These are phyloP conservation scores for Cytospora paraplurivora DNA, from an alignment of 2,329 filamentous ascomycete genomes.

Conservation along the genomic window DNA sequence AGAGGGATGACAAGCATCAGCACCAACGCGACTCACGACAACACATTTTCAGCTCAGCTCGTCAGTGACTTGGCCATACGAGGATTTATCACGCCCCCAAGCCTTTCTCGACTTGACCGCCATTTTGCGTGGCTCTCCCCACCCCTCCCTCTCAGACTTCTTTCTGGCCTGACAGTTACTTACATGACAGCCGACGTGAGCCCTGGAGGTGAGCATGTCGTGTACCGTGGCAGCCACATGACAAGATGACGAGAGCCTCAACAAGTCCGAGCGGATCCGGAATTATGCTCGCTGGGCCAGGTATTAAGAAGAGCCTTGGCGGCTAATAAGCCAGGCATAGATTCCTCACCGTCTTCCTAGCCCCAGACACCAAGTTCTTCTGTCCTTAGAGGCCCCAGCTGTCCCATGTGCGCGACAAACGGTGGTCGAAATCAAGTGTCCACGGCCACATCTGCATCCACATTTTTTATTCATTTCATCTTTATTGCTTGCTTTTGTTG, in stretches of 20 bases:
- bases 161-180: neutral
- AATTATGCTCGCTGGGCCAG: constrained; percentile 23
- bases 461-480: neutral
- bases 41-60: constrained; percentile 9
- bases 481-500: neutral
- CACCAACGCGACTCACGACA: constrained; percentile 8
- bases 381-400: neutral
- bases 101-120: constrained; percentile 20
- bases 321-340: neutral
- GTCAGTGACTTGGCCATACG: constrained; percentile 3
- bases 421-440: neutral
- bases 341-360: constrained; percentile 20
- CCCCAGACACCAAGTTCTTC: neutral
- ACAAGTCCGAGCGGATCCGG: neutral
- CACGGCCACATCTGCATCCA: neutral
- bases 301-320: constrained; percentile 13
- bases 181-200: constrained; percentile 9
- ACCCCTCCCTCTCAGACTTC: neutral
- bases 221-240: constrained; percentile 17
- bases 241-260: constrained; percentile 27
- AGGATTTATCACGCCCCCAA: constrained; percentile 12
- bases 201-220: constrained; percentile 17
- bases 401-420: neutral
- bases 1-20: neutral
- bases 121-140: constrained; percentile 12